Percentiles rank a stretch among this genome's conserved stretches.
Evolutionary conservation across 2,329 filamentous ascomycete genomes (phyloP).

Genomic region (Grosmannia clavigera): DNA sequence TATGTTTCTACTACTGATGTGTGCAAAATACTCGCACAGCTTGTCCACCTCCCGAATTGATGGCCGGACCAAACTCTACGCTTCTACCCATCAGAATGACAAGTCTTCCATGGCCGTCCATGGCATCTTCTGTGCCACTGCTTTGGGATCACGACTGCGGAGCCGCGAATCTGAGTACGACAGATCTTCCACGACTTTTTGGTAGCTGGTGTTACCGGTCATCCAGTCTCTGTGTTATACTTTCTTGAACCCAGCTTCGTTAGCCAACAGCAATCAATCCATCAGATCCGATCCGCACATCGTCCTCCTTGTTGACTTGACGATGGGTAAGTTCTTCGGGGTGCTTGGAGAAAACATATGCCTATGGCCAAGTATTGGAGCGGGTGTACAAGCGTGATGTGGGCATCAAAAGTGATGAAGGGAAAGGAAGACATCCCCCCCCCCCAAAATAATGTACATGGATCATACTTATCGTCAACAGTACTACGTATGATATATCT

Average conservation of each 20-base stretch:
- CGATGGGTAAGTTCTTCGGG: too few species aligned
- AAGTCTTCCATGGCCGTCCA: constrained; percentile 9
- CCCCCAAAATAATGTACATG: too few species aligned
- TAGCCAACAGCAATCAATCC: constrained; percentile 4
- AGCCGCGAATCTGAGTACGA: constrained; percentile 13
- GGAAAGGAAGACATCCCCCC: background rate
- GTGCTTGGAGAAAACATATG: too few species aligned
- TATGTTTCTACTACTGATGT: background rate
- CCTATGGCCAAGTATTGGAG: background rate
- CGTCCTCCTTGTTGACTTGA: background rate
- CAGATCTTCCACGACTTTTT: constrained; percentile 7
- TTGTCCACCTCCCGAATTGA: constrained; percentile 4
- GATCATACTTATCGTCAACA: too few species aligned
- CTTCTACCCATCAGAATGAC: constrained; percentile 7
- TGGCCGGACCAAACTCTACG: constrained; percentile 4
- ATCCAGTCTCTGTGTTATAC: background rate
- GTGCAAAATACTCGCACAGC: background rate
- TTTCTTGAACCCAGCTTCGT: constrained; percentile 1
- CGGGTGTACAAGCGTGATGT: background rate
- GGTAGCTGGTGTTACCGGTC: constrained; percentile 11
- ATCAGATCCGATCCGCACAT: background rate
- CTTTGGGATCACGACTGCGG: constrained; percentile 13
- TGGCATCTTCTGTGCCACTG: constrained; percentile 9
- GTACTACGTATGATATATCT: too few species aligned
- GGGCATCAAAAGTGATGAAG: background rate